Conservation (phyloP, 805 yeast genomes). For the Lipomyces sp. region DNA sequence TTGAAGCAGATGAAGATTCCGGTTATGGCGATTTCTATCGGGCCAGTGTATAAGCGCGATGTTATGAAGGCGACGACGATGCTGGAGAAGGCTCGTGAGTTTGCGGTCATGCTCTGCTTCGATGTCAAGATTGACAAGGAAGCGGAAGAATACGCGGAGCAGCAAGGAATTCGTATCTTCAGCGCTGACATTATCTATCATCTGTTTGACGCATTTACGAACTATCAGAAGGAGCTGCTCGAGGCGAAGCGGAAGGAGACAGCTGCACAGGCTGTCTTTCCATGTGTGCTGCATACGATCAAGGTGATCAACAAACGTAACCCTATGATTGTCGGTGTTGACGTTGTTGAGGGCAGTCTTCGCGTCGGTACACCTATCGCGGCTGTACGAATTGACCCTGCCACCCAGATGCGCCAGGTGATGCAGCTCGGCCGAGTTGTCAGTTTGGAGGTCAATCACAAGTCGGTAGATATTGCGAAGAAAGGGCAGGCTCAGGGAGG, state of each 20-base stretch:
- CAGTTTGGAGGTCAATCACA: constrained; percentile 96
- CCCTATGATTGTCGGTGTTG: constrained; percentile 99
- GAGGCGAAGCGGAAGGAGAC: constrained; percentile 91
- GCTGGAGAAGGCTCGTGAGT: constrained; percentile 95
- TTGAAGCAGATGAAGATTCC: constrained; percentile 98
- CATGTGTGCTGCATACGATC: constrained; percentile 90
- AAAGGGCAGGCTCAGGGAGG: constrained; percentile 97
- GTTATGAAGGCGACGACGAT: constrained; percentile 96
- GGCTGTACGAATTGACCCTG: constrained; percentile 88
- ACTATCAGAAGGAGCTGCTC: constrained; percentile 83
- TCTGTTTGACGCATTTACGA: constrained; percentile 91
- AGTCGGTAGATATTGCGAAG: constrained; percentile 74
- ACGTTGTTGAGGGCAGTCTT: constrained; percentile 87
- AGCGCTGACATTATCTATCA: constrained; percentile 97
- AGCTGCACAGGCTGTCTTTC: constrained; percentile 87
- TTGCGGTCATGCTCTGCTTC: constrained; percentile 97
- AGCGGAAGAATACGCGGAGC: constrained; percentile 97
- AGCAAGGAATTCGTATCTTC: constrained; percentile 88
- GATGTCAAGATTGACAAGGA: constrained; percentile 97
- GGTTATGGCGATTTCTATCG: constrained; percentile 96
- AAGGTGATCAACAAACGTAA: constrained; percentile 98
- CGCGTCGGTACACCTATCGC: constrained; percentile 94
- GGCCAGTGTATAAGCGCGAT: constrained; percentile 98
- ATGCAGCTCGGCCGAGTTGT: constrained; percentile 81
- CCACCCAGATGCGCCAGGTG: constrained; percentile 72